A percentile compares a stretch with the other conserved stretches of the same genome.
These are phyloP conservation scores for Ballota nigra DNA, from an alignment of 257 asterid genomes.

Conservation along the genomic window DNA sequence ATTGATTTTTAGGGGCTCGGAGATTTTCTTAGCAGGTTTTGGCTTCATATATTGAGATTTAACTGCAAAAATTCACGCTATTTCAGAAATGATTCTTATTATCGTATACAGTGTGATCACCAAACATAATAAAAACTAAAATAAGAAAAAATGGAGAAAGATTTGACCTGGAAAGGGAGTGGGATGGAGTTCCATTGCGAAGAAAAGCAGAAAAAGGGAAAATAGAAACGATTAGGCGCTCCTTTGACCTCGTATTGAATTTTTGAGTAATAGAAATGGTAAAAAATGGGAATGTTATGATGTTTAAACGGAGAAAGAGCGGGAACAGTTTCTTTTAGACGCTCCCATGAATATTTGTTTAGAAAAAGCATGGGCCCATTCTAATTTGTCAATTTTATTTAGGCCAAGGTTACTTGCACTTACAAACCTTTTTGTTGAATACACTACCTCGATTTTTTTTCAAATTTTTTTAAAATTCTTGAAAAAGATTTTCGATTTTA, in stretches of 20 bases:
- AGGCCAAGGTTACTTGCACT: too few relatives aligned
- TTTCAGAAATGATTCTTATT: not conserved
- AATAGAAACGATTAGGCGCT: not conserved
- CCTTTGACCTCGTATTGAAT: not conserved
- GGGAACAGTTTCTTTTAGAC: slow-evolving; percentile 28
- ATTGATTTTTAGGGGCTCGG: slow-evolving; percentile 35
- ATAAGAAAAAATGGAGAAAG: not conserved
- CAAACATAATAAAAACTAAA: not conserved
- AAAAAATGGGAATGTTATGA: not conserved
- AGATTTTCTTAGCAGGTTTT: slow-evolving; percentile 31
- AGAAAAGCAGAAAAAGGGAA: not conserved
- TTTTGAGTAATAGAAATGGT: not conserved
- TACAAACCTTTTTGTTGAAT: too few relatives aligned
- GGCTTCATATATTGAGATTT: slow-evolving; percentile 32
- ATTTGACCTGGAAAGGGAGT: slow-evolving; percentile 58
- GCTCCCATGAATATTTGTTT: slow-evolving; percentile 16
- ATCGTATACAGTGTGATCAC: slow-evolving; percentile 3
- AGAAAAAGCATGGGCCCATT: not conserved
- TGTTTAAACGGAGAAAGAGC: slow-evolving; percentile 27
- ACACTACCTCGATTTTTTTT: too few relatives aligned
- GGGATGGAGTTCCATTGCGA: slow-evolving; percentile 53
- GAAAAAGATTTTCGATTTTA: too few relatives aligned
- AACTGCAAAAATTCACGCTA: slow-evolving; percentile 30
- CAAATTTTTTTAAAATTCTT: too few relatives aligned
- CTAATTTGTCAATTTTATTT: too few relatives aligned